phyloP scores from a whole-genome alignment of 2,329 filamentous ascomycete species.

The Pestalotiopsis sp. region DNA sequence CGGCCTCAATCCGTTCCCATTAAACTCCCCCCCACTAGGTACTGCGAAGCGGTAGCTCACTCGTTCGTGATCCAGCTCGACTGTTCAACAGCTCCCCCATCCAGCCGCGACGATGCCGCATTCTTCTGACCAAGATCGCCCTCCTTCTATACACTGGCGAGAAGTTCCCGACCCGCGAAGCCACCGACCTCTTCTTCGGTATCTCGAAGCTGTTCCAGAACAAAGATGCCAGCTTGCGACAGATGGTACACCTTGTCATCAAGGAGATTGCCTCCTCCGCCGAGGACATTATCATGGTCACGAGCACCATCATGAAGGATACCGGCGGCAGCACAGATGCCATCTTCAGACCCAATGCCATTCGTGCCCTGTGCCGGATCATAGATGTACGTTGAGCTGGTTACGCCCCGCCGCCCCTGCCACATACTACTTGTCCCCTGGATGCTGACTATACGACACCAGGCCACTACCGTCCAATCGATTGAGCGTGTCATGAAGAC shows the following conservation, averaged over 20 bases:
- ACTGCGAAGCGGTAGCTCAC: slow-evolving; percentile 1
- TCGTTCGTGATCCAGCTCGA: slow-evolving; percentile 62
- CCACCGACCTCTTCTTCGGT: slow-evolving; percentile 96
- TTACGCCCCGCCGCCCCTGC: neutral
- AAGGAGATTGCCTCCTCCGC: slow-evolving; percentile 96
- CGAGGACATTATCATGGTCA: slow-evolving; percentile 99
- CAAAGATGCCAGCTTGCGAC: slow-evolving; percentile 94
- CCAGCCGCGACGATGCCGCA: slow-evolving; percentile 94
- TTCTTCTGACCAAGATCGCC: slow-evolving; percentile 94
- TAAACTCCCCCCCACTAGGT: slow-evolving; percentile 69
- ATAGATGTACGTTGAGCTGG: slow-evolving; percentile 72
- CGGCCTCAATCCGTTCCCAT: slow-evolving; percentile 86
- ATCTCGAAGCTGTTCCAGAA: slow-evolving; percentile 99
- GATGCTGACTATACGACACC: slow-evolving; percentile 11
- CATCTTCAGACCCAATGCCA: slow-evolving; percentile 92
- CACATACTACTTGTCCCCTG: neutral
- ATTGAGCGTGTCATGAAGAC: slow-evolving; percentile 99
- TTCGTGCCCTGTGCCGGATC: slow-evolving; percentile 91
- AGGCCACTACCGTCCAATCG: slow-evolving; percentile 93
- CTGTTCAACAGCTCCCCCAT: slow-evolving; percentile 98
- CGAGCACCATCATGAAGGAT: slow-evolving; percentile 99
- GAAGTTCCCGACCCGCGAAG: slow-evolving; percentile 95
- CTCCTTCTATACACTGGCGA: slow-evolving; percentile 96
- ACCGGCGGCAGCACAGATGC: slow-evolving; percentile 93
- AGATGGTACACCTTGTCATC: slow-evolving; percentile 98